Evolutionary conservation across 2,329 filamentous ascomycete genomes (phyloP), one percentile per base, ranked within the genome.

Genomic region (Clarireedia monteithiana): DNA sequence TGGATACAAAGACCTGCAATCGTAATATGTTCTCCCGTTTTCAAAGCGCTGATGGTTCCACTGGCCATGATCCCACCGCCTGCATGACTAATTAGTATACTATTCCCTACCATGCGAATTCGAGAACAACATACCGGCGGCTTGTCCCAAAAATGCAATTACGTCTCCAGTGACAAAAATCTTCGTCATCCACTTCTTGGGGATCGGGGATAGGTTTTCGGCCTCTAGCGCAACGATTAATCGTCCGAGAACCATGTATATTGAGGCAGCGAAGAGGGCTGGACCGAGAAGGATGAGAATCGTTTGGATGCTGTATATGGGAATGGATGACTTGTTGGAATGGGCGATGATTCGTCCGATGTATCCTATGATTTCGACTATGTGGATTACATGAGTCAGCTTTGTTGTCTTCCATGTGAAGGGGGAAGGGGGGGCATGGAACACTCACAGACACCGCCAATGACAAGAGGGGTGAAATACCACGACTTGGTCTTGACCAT

Each of bases 1-100:
- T 81, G 77, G 12, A 79, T 60, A 17, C 74, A 64, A 2, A 81
- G 66, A 7, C 77, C 77, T 4, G 62, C 72, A n/a, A 78, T 66
- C 12, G 78, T 73, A 39, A 79, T 66, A 7, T 71, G 67, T 49
- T 72, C 65, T 15, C 72, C 74, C 1, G 60, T 58, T 70, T 10
- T 42, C 26, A n/a, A n/a, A 14, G 69, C 72, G 17, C 72, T 74
- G 4, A 5, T 12, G 4, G 23, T 40, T 15, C 50, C 38, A 9
- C 40, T 45, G 26, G 57, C 49, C 26, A 54, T 36, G 5, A 59
- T 59, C 44, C 58, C 55, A 17, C 53, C 54, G 20, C 58, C 58
- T 59, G 2, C 26, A 46, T 12, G 15, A 34, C 30, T 4, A 46
- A 46, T 26, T 34, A 46, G n/a, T n/a, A 7, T 14, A 6, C 6